Evolutionary conservation across 805 yeast species (phyloP).

Genomic region (Candida schatavii): DNA sequence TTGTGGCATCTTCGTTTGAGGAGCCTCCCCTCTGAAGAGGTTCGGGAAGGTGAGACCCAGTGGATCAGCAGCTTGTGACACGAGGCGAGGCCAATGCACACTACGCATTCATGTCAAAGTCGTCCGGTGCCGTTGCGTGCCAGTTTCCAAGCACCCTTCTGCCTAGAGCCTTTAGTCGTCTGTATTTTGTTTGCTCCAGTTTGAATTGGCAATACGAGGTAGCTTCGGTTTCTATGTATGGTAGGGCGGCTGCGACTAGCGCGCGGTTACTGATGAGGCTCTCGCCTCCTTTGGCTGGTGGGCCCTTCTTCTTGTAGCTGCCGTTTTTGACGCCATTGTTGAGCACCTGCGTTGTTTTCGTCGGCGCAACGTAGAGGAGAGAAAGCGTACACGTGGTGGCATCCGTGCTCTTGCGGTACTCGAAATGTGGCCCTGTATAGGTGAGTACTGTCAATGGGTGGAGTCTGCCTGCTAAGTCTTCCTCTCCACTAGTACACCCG

Average conservation of each 20-base stretch:
- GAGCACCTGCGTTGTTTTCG: slow-evolving; percentile 35
- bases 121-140: slow-evolving; percentile 45
- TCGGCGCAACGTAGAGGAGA: slow-evolving; percentile 22
- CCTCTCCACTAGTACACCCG: background rate
- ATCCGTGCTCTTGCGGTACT: slow-evolving; percentile 20
- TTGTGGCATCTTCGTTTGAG: no score
- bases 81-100: no score
- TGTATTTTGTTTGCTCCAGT: slow-evolving; percentile 22
- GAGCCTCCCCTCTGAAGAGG: no score
- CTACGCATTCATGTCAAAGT: slow-evolving; percentile 33
- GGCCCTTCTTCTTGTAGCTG: slow-evolving; percentile 41
- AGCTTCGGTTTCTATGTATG: background rate
- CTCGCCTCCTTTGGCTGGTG: slow-evolving; percentile 43
- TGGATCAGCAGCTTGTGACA: no score
- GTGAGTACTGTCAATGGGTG: slow-evolving; percentile 20
- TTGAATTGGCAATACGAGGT: slow-evolving; percentile 32
- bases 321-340: slow-evolving; percentile 66
- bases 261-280: slow-evolving; percentile 34
- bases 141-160: slow-evolving; percentile 41
- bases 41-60: no score
- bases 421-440: slow-evolving; percentile 15
- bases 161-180: slow-evolving; percentile 22
- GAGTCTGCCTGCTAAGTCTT: background rate
- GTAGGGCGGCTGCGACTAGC: slow-evolving; percentile 14
- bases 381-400: slow-evolving; percentile 29